Evolutionary conservation across 768 basidiomycete genomes (phyloP).

Genomic region (Paxillus rubicundulus): DNA sequence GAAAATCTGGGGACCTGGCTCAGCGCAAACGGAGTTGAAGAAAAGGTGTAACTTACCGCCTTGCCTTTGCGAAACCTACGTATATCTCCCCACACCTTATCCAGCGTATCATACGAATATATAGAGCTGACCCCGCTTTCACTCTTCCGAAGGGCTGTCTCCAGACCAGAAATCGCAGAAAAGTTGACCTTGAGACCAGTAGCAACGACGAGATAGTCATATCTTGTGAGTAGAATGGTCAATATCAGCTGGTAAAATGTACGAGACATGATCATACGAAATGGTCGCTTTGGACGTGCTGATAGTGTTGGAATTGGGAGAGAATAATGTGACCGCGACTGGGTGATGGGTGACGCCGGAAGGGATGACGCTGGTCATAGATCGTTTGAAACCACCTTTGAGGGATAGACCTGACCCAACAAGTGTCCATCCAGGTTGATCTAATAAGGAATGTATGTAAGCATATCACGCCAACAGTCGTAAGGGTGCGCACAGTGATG

Average conservation of each 20-base stretch:
- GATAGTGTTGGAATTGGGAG: neutral
- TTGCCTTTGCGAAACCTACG: neutral
- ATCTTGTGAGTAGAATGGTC: too few species aligned
- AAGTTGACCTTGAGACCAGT: neutral
- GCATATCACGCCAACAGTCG: neutral
- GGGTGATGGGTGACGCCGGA: neutral
- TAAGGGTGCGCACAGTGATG: neutral
- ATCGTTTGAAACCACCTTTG: neutral
- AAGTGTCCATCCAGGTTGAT: neutral
- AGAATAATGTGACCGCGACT: neutral
- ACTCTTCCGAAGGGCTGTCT: neutral
- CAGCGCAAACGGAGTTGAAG: too few species aligned
- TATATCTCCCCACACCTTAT: neutral
- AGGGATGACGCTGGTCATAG: neutral
- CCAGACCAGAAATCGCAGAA: neutral
- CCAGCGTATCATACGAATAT: neutral
- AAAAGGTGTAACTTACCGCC: neutral
- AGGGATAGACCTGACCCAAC: neutral
- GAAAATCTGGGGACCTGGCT: neutral
- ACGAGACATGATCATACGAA: neutral
- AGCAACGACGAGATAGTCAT: neutral
- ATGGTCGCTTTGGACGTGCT: neutral
- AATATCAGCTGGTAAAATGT: too few species aligned
- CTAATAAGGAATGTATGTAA: neutral
- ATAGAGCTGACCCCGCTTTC: neutral